Conservation (phyloP, 495 filamentous ascomycete species). For the Acidiella bohemica region DNA sequence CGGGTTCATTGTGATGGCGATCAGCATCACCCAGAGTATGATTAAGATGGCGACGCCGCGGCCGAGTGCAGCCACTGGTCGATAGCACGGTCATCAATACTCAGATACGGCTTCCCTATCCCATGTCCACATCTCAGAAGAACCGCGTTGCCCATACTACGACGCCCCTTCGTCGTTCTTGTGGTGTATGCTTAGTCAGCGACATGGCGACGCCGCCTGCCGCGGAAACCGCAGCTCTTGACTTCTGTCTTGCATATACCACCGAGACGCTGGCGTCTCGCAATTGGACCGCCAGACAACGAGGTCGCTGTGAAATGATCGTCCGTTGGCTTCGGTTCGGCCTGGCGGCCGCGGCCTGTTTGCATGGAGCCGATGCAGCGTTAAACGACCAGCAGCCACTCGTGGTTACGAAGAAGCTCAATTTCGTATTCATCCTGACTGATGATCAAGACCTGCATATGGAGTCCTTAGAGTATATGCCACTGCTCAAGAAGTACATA, state of each 20-base stretch:
- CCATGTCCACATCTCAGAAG: too few species aligned
- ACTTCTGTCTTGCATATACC: too few species aligned
- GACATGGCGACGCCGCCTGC: too few species aligned
- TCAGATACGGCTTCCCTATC: too few species aligned
- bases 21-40: conserved; percentile 61
- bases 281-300: neutral
- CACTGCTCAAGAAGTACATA: conserved; percentile 23
- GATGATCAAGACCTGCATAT: conserved; percentile 28
- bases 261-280: neutral
- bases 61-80: too few species aligned
- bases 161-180: too few species aligned
- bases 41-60: conserved; percentile 25
- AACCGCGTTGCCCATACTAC: too few species aligned
- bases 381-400: neutral
- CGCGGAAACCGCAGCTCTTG: too few species aligned
- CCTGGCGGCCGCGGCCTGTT: neutral
- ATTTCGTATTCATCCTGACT: conserved; percentile 26
- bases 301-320: neutral
- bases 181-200: too few species aligned
- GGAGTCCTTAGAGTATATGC: conserved; percentile 25
- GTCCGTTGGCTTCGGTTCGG: neutral
- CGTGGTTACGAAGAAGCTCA: conserved; percentile 7
- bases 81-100: too few species aligned
- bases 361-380: neutral
- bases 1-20: conserved; percentile 68